These are phyloP conservation scores for Paracamarosporium sp. DNA, from an alignment of 2,329 filamentous ascomycete species.

Conservation along the genomic window DNA sequence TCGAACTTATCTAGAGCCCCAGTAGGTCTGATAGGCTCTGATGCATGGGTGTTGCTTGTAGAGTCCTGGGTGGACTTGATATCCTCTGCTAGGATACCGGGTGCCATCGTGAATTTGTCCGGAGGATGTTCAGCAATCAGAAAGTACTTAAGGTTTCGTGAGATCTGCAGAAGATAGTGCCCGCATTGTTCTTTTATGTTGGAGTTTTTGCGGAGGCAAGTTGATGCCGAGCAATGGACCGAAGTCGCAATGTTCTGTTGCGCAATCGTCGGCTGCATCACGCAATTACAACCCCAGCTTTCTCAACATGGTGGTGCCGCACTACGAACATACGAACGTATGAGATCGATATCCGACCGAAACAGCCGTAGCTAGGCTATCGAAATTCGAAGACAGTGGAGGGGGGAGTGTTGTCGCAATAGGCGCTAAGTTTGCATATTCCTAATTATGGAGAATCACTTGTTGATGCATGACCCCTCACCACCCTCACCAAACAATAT, in stretches of 20 bases:
- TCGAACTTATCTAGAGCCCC: slow-evolving; percentile 54
- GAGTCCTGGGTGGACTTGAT: background rate
- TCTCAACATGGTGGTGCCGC: background rate
- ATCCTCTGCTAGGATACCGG: background rate
- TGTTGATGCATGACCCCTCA: too few species aligned
- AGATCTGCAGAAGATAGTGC: too few species aligned
- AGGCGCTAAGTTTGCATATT: slow-evolving; percentile 3
- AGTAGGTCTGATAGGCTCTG: slow-evolving; percentile 43
- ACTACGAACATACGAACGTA: background rate
- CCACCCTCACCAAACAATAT: too few species aligned
- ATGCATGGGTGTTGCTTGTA: background rate
- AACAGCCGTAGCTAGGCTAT: background rate
- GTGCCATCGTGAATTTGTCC: background rate
- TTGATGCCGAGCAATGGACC: background rate
- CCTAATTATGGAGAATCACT: too few species aligned
- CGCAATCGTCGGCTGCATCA: slow-evolving; percentile 8
- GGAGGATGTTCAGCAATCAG: background rate
- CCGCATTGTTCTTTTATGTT: background rate
- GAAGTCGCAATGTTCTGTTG: background rate
- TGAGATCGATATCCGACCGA: background rate
- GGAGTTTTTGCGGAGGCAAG: background rate
- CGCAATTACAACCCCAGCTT: slow-evolving; percentile 1
- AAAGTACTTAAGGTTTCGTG: too few species aligned
- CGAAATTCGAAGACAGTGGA: background rate
- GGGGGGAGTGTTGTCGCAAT: background rate